Base-by-base conservation (phyloP, 192 early-diverging fungal genomes). In the Backusella australiensis region DNA sequence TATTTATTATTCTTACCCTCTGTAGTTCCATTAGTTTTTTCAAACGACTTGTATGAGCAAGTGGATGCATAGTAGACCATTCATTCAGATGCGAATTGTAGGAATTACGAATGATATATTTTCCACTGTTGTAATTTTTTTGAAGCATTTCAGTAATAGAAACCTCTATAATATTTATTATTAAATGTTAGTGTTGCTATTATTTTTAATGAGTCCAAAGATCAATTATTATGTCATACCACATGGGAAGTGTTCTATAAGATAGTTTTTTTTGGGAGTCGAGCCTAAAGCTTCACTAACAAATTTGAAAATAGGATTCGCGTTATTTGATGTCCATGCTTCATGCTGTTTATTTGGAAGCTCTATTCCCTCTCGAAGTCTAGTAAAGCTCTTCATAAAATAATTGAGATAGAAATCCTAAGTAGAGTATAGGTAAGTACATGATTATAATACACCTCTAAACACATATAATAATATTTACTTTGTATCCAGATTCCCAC, bases 231-330 rank as follows among this genome's bases (percentile, higher is more conserved):
- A 9, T 11, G 17, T 3, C 39, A 53, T 71, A 78, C 75, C 77
- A 44, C 71, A 68, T 14, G 78, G 44, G 21, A 79, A 72, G 8
- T 76, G 26, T 1, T 69, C 38, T 42, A 77, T 44, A 3, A 77
- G 59, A 34, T 80, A 77, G 29, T 77, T 67, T 34, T 74, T 49
- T 46, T 73, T 74, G 0, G 56, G 34, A 11, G 80, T 56, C 29
- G 80, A 70, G 23, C 76, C 75, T 63, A 78, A 84, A 1, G 87
- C 78, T 9, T 76, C 56, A 8, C 85, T 53, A 42, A 92, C 66
- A 36, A 93, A 91, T 4, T 72, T 70, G 19, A 84, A 81, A 32
- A 92, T 72, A 14, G 90, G 89, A 49, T 90, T 90, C 1, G 85
- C 82, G 26, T 88, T 78, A 11, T 79, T 80, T 1, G 79, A 53